Evolutionary conservation across 768 basidiomycete genomes (phyloP).

Genomic region (Lyophyllum semitale): DNA sequence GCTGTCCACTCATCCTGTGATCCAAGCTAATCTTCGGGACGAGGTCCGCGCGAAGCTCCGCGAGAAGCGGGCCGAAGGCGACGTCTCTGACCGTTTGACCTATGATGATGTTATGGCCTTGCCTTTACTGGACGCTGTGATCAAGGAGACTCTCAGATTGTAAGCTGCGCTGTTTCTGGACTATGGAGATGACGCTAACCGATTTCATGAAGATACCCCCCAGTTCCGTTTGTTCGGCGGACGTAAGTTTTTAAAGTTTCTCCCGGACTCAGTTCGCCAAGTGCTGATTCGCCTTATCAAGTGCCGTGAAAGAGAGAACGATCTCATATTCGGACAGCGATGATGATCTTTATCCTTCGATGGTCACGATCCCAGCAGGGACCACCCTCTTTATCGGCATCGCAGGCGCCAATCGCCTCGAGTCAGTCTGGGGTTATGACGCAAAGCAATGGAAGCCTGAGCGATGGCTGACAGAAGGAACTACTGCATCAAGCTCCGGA

Average conservation of each 20-base stretch:
- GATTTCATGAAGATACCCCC: conserved; percentile 37
- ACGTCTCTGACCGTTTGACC: conserved; percentile 21
- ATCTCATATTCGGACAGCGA: conserved; percentile 36
- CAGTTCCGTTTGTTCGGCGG: conserved; percentile 47
- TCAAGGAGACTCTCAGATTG: conserved; percentile 50
- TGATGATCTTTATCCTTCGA: conserved; percentile 25
- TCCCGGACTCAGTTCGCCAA: not conserved
- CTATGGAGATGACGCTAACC: not conserved
- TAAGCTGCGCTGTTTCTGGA: conserved; percentile 19
- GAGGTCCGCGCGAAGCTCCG: conserved; percentile 34
- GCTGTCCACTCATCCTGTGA: conserved; percentile 36
- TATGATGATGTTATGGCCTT: conserved; percentile 40
- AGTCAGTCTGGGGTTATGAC: conserved; percentile 51
- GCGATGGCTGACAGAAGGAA: conserved; percentile 42
- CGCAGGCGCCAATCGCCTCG: conserved; percentile 46
- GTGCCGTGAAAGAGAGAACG: conserved; percentile 43
- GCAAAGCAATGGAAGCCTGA: conserved; percentile 55
- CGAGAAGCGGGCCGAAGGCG: conserved; percentile 14
- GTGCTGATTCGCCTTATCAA: conserved; percentile 15
- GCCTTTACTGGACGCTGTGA: conserved; percentile 45
- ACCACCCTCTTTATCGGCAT: conserved; percentile 53
- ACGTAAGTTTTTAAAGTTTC: conserved; percentile 31
- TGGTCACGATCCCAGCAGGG: conserved; percentile 45
- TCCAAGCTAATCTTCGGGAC: conserved; percentile 38
- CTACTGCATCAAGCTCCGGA: conserved; percentile 1